Evolutionary conservation across 495 filamentous ascomycete genomes (phyloP).

Genomic region (Staphylotrichum tortipilum): DNA sequence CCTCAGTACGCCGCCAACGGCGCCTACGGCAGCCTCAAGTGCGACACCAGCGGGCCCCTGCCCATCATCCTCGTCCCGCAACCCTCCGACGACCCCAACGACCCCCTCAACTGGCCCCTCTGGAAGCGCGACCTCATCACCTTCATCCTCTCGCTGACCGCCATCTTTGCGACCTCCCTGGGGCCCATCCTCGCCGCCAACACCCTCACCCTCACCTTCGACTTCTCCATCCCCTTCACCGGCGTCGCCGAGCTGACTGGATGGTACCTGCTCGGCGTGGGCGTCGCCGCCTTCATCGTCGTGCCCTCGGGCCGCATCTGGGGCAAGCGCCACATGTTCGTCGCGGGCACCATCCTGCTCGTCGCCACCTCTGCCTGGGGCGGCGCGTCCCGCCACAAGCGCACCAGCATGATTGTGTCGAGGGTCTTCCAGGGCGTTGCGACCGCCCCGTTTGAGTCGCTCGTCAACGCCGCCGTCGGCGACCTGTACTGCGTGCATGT

Average conservation of each 20-base stretch:
- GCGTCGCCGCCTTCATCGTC: slow-evolving; percentile 69
- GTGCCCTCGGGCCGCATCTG: slow-evolving; percentile 84
- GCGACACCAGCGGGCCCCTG: slow-evolving; percentile 55
- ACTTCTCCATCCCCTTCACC: slow-evolving; percentile 52
- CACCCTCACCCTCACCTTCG: slow-evolving; percentile 59
- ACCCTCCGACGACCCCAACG: slow-evolving; percentile 72
- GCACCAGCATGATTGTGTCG: slow-evolving; percentile 64
- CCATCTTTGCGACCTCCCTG: slow-evolving; percentile 71
- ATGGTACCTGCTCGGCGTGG: slow-evolving; percentile 78
- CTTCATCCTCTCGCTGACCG: slow-evolving; percentile 63
- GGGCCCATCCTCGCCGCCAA: slow-evolving; percentile 83
- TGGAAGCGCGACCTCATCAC: slow-evolving; percentile 81
- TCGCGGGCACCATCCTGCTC: slow-evolving; percentile 69
- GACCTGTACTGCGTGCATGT: slow-evolving; percentile 74
- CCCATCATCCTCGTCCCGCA: slow-evolving; percentile 74
- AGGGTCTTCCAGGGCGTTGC: slow-evolving; percentile 68
- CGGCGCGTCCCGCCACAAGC: slow-evolving; percentile 57
- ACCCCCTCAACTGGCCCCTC: slow-evolving; percentile 79
- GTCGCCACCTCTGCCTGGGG: slow-evolving; percentile 69
- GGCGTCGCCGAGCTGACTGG: slow-evolving; percentile 75
- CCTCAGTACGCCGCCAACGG: slow-evolving; percentile 33
- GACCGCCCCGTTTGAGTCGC: slow-evolving; percentile 64
- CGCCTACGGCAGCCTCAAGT: slow-evolving; percentile 53
- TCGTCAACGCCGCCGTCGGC: slow-evolving; percentile 70
- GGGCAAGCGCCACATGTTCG: slow-evolving; percentile 83